Base-by-base conservation (phyloP, 2,329 filamentous ascomycete species). In the Fusarium subtropicale region DNA sequence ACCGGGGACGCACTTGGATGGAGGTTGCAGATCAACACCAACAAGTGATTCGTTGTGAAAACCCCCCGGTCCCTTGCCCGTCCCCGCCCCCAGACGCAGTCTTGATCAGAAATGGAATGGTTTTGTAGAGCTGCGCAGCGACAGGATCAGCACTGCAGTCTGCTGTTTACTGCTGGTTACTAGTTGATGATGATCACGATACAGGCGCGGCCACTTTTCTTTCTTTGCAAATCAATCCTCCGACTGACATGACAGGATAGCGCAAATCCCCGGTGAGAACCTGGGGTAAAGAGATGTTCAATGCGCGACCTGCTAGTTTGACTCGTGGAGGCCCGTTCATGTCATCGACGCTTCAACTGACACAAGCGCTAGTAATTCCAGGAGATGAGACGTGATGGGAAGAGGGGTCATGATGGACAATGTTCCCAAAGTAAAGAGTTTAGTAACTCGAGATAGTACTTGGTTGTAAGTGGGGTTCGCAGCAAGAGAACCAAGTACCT, bases 41-140 rank as follows among this genome's bases (percentile, higher is more conserved):
- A 41, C 31, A n/a, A 66, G 30, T 73, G 67, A 75, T 75, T 75
- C 66, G 73, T 41, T 59, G 44, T 26, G 16, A 26, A 28, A 11
- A 28, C 33, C 39, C 41, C n/a, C 54, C 36, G 11, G 36, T 39
- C 36, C 59, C 62, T 55, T 60, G 44, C 33, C 9, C 28, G 38
- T 41, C 64, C 60, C 71, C 64, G 66, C 69, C 62, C 34, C 56
- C 53, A 52, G 56, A 71, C 58, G 72, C 71, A 75, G 59, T 69
- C 24, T 44, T 39, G 36, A 66, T 47, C 59, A 34, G 57, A 74
- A 68, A 56, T 46, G 69, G 72, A 72, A 65, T 74, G 61, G 72
- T 16, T 51, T 39, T 44, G 12, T 24, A 55, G 45, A 62, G 46
- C 56, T 56, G 50, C 52, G 52, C 56, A 58, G 50, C 52, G 50